Conservation (phyloP, 495 filamentous ascomycete species). For the Penicillium argentinense region DNA sequence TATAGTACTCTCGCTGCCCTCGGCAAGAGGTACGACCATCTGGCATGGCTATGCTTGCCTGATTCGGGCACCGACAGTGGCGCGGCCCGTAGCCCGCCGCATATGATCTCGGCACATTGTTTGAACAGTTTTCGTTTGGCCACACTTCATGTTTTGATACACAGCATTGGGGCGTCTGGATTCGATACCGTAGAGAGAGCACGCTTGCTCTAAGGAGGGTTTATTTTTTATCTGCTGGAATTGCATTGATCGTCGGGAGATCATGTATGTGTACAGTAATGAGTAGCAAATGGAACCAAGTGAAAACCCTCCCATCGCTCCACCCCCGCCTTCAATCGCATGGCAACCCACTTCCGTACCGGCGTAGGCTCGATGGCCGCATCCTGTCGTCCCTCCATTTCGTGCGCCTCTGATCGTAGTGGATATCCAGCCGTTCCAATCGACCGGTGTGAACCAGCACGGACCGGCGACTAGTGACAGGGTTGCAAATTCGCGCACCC, state of each 20-base stretch:
- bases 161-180: conserved; percentile 47
- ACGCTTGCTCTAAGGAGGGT: conserved; percentile 21
- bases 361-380: too few relatives aligned
- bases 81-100: conserved; percentile 6
- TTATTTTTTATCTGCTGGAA: too few relatives aligned
- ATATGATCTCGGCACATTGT: conserved; percentile 14
- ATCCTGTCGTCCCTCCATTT: too few relatives aligned
- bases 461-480: conserved; percentile 12
- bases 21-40: too few relatives aligned
- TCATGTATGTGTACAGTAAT: conserved; percentile 39
- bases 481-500: conserved; percentile 13
- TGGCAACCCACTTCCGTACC: background rate
- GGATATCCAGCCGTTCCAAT: background rate
- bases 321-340: background rate
- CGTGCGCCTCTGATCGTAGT: too few relatives aligned
- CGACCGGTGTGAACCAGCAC: conserved; percentile 3
- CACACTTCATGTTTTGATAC: conserved; percentile 33
- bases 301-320: background rate
- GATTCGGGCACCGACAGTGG: background rate
- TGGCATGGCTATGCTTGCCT: conserved; percentile 14
- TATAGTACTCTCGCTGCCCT: too few relatives aligned
- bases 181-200: conserved; percentile 32
- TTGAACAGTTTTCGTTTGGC: conserved; percentile 6
- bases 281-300: conserved; percentile 14
- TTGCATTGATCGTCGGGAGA: conserved; percentile 32